Evolutionary conservation across 148 eudicot species (phyloP).

Genomic region (Vaccinium myrtillus): DNA sequence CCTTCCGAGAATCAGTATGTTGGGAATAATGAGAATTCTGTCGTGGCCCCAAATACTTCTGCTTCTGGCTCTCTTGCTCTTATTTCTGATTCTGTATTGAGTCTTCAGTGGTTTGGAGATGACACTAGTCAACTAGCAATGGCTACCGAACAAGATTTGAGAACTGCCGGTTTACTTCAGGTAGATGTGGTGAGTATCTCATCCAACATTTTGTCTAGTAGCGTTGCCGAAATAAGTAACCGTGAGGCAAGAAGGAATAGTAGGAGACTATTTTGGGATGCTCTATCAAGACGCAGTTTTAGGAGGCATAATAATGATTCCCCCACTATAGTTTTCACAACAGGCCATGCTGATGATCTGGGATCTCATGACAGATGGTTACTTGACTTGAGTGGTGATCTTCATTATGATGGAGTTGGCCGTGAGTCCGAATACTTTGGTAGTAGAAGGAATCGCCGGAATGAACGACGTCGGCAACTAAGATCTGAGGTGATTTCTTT

Average conservation of each 20-base stretch:
- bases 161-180: slow-evolving; percentile 40
- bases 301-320: slow-evolving; percentile 53
- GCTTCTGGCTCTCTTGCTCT: slow-evolving; percentile 26
- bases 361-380: slow-evolving; percentile 57
- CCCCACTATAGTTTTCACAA: slow-evolving; percentile 48
- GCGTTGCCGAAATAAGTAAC: slow-evolving; percentile 44
- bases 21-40: slow-evolving; percentile 19
- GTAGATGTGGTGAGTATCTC: slow-evolving; percentile 61
- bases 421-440: slow-evolving; percentile 23
- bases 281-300: slow-evolving; percentile 63
- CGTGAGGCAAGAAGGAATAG: slow-evolving; percentile 66
- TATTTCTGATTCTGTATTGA: slow-evolving; percentile 26
- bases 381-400: slow-evolving; percentile 37
- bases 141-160: slow-evolving; percentile 24
- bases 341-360: slow-evolving; percentile 49
- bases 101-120: slow-evolving; percentile 27
- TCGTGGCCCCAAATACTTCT: neutral
- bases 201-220: slow-evolving; percentile 39
- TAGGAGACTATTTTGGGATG: slow-evolving; percentile 74
- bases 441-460: slow-evolving; percentile 27
- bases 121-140: slow-evolving; percentile 17
- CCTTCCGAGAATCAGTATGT: slow-evolving; percentile 9
- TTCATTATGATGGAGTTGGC: slow-evolving; percentile 28
- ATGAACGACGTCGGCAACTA: slow-evolving; percentile 32
- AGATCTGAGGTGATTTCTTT: slow-evolving; percentile 36